Percentiles rank a stretch among this genome's conserved stretches.
Evolutionary conservation across 2,329 filamentous ascomycete genomes (phyloP).

Genomic region (Fusarium chuoi): DNA sequence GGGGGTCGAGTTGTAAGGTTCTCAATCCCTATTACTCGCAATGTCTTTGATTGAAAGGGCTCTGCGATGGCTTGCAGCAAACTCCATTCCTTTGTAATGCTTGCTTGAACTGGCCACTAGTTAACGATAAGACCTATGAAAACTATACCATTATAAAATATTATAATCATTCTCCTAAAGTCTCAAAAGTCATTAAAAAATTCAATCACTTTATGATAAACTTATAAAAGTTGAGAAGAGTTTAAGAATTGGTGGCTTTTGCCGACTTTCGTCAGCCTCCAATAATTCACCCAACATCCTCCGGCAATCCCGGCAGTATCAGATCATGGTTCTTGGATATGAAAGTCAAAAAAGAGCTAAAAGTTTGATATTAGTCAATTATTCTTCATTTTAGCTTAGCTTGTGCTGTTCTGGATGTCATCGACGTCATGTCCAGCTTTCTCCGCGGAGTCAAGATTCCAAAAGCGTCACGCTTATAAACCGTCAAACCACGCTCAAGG

Average conservation of each 20-base stretch:
- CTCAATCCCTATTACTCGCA: slow-evolving; percentile 32
- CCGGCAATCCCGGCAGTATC: not conserved
- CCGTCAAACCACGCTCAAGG: no score
- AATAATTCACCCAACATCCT: not conserved
- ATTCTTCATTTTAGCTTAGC: not conserved
- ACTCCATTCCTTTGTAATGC: not conserved
- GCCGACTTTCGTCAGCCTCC: not conserved
- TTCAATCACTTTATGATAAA: no score
- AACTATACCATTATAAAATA: no score
- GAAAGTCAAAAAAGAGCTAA: not conserved
- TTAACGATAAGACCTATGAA: fast-evolving
- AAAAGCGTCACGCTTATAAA: not conserved
- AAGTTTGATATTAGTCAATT: not conserved
- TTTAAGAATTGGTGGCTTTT: not conserved
- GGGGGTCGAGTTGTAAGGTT: slow-evolving; percentile 28
- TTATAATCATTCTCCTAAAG: fast-evolving
- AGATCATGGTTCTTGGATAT: not conserved
- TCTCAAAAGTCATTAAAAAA: fast-evolving
- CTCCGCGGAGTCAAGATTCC: not conserved
- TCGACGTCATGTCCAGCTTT: not conserved
- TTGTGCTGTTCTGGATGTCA: not conserved
- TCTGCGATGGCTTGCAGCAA: not conserved
- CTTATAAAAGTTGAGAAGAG: fast-evolving
- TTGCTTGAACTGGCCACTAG: not conserved
- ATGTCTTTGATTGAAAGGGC: slow-evolving; percentile 22